phyloP scores from a whole-genome alignment of 23 red algal genomes.

The Gracilaria caudata region DNA sequence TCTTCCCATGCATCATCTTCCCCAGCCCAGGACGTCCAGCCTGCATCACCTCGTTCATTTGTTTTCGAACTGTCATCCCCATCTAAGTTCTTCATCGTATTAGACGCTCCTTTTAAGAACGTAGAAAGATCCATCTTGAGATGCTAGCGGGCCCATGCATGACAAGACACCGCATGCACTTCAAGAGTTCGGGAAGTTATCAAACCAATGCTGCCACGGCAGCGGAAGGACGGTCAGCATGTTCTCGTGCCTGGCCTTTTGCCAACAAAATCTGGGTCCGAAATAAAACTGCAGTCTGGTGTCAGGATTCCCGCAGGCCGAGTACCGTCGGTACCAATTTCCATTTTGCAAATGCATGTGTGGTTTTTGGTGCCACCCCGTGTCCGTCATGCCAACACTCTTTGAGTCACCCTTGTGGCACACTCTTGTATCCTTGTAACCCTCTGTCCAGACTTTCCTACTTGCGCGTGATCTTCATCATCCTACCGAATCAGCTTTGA shows the following conservation, averaged over 20 bases:
- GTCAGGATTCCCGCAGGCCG: background rate
- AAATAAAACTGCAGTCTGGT: background rate
- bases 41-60: background rate
- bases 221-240: background rate
- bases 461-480: too few relatives aligned
- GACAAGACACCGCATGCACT: background rate
- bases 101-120: conserved; percentile 51
- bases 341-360: background rate
- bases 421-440: too few relatives aligned
- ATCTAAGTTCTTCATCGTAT: conserved; percentile 52
- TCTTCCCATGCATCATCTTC: conserved; percentile 72
- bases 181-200: background rate
- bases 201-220: background rate
- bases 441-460: too few relatives aligned
- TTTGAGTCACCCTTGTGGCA: too few relatives aligned
- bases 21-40: conserved; percentile 46
- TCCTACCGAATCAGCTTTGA: too few relatives aligned
- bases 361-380: too few relatives aligned
- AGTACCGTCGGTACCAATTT: background rate
- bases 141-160: background rate
- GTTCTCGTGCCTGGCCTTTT: background rate
- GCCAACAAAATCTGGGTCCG: background rate
- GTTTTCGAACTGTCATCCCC: conserved; percentile 28
- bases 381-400: too few relatives aligned
- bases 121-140: conserved; percentile 54